A percentile compares a stretch with the other conserved stretches of the same genome.
Evolutionary conservation across 371 early-diverging fungal genomes (phyloP).

Genomic region (Phascolomyces articulosus): DNA sequence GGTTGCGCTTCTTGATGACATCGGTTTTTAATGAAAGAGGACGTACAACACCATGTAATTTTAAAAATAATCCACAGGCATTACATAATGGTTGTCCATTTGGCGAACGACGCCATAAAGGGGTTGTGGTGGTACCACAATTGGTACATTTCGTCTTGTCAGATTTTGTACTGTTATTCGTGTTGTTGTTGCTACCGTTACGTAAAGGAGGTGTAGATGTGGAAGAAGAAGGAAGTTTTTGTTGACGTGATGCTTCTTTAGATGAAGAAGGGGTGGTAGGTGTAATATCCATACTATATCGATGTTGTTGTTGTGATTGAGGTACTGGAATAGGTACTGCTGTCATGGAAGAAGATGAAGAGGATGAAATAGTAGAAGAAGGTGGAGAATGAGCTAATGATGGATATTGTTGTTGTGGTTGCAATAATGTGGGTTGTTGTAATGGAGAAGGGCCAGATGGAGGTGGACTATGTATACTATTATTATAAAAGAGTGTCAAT

Average conservation of each 20-base stretch:
- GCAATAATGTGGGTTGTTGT: conserved; percentile 5
- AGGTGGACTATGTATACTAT: not conserved
- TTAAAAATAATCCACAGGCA: conserved; percentile 34
- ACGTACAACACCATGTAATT: conserved; percentile 34
- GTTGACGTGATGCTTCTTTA: not conserved
- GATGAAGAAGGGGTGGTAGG: not conserved
- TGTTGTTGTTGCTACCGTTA: no score
- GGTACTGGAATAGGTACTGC: not conserved
- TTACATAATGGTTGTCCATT: conserved; percentile 35
- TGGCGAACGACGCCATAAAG: conserved; percentile 30
- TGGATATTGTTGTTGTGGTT: conserved; percentile 8
- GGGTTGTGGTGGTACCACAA: conserved; percentile 29
- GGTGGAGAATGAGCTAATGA: not conserved
- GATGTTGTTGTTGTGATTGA: not conserved
- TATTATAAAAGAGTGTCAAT: conserved; percentile 26
- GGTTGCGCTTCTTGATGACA: conserved; percentile 37
- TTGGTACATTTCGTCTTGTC: conserved; percentile 32
- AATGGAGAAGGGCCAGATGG: conserved; percentile 10
- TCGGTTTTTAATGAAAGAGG: conserved; percentile 33
- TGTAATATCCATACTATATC: not conserved
- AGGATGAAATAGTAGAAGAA: not conserved
- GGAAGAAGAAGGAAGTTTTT: not conserved
- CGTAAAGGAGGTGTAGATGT: conserved; percentile 5
- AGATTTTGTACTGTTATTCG: not conserved
- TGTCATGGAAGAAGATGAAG: not conserved